Conservation (phyloP, 1,284 basidiomycete species). For the Trichosporon asahii region DNA sequence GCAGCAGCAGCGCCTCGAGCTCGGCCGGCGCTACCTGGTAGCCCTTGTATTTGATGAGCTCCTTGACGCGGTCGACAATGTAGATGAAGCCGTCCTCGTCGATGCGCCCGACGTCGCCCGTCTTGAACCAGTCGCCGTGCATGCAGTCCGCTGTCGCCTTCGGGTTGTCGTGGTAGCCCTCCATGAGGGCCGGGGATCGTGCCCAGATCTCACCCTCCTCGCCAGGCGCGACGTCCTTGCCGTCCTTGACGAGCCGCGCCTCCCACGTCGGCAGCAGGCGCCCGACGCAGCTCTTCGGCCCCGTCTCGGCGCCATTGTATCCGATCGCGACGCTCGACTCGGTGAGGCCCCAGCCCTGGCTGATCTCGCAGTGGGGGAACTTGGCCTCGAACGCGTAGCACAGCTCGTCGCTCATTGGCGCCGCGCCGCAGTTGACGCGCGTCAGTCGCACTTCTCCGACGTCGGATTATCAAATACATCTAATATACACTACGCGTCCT, state of each 20-base stretch:
- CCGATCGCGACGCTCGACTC: slow-evolving; percentile 51
- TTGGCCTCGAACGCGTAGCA: slow-evolving; percentile 29
- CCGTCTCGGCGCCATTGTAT: slow-evolving; percentile 22
- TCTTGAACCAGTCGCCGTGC: slow-evolving; percentile 74
- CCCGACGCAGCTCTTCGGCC: slow-evolving; percentile 64
- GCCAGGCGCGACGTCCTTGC: slow-evolving; percentile 41
- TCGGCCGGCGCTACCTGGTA: slow-evolving; percentile 73
- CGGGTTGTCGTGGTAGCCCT: slow-evolving; percentile 63
- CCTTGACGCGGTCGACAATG: slow-evolving; percentile 59
- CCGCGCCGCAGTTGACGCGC: slow-evolving; percentile 70
- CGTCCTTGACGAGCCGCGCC: slow-evolving; percentile 61
- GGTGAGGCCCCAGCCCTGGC: slow-evolving; percentile 50
- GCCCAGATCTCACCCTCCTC: slow-evolving; percentile 76
- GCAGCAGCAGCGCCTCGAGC: slow-evolving; percentile 67
- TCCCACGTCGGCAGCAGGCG: slow-evolving; percentile 72
- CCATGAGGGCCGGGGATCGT: slow-evolving; percentile 72
- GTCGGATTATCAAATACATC: not conserved
- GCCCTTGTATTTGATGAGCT: slow-evolving; percentile 71
- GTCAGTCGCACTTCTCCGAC: slow-evolving; percentile 48
- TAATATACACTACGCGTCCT: slow-evolving; percentile 13
- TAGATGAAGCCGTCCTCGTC: slow-evolving; percentile 59
- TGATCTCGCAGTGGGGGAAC: slow-evolving; percentile 29
- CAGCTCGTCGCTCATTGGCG: slow-evolving; percentile 63
- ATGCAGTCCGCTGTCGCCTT: slow-evolving; percentile 65
- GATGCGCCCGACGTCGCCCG: slow-evolving; percentile 67